These are phyloP conservation scores for Globisporangium middletonii DNA, from an alignment of 352 stramenopile genomes.

Conservation along the genomic window DNA sequence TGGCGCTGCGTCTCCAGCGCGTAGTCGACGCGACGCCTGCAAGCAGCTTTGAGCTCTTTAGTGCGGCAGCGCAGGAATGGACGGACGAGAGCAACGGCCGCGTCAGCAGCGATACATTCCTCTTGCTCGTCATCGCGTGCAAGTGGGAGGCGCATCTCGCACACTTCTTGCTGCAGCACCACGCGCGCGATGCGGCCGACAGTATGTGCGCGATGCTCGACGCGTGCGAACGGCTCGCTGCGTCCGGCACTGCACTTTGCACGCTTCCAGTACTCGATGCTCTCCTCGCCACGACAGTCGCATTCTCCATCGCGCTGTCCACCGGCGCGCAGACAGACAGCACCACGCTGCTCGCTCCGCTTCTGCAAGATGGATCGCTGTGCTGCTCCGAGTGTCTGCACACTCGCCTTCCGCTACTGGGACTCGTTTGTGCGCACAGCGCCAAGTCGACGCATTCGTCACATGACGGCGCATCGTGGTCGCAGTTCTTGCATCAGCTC, in stretches of 20 bases:
- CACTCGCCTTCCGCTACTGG: neutral
- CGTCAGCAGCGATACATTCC: constrained; percentile 11
- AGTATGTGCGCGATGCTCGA: constrained; percentile 13
- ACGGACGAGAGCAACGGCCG: neutral
- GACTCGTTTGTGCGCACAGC: neutral
- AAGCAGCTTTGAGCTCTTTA: constrained; percentile 18
- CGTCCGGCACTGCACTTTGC: neutral
- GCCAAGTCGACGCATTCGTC: neutral
- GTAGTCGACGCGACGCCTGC: neutral
- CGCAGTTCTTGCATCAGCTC: constrained; percentile 2
- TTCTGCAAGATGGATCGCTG: neutral
- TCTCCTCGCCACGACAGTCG: neutral
- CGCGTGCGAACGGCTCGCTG: neutral
- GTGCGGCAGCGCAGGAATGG: constrained; percentile 13
- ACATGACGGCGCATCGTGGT: neutral
- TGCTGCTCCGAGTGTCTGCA: neutral
- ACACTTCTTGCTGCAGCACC: constrained; percentile 24
- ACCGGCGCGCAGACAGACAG: neutral
- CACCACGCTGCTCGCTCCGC: neutral
- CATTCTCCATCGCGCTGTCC: neutral
- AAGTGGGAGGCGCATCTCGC: constrained; percentile 26
- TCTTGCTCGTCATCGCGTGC: constrained; percentile 19
- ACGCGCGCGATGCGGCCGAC: constrained; percentile 21
- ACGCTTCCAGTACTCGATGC: constrained; percentile 1
- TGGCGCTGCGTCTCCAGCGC: neutral